A percentile compares a stretch with the other conserved stretches of the same genome.
These are phyloP conservation scores for Rhizophagus prolifer DNA, from an alignment of 192 early-diverging fungal genomes.

Conservation along the genomic window DNA sequence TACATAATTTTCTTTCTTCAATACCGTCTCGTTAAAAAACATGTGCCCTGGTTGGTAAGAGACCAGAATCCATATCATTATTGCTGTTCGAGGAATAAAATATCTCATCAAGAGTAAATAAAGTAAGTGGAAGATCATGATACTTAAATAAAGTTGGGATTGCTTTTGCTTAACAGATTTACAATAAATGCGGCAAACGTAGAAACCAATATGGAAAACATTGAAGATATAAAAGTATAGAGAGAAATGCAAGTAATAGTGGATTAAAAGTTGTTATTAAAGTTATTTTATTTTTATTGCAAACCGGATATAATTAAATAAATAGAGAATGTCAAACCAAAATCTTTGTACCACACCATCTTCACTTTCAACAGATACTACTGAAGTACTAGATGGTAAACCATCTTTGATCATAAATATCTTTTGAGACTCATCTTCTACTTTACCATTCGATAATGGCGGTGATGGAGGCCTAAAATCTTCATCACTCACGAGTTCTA, in stretches of 20 bases:
- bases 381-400: neutral
- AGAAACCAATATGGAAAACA: too few relatives aligned
- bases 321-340: too few relatives aligned
- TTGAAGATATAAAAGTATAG: too few relatives aligned
- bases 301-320: too few relatives aligned
- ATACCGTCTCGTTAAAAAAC: slow-evolving; percentile 65
- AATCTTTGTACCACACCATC: neutral
- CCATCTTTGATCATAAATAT: neutral
- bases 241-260: too few relatives aligned
- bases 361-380: slow-evolving; percentile 3
- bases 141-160: slow-evolving; percentile 54
- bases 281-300: neutral
- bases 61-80: slow-evolving; percentile 58
- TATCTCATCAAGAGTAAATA: slow-evolving; percentile 58
- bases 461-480: neutral
- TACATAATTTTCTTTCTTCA: slow-evolving; percentile 68
- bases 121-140: slow-evolving; percentile 62
- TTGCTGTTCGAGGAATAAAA: slow-evolving; percentile 59
- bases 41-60: slow-evolving; percentile 58
- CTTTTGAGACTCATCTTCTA: neutral
- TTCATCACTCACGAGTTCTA: neutral
- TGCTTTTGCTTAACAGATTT: too few relatives aligned
- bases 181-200: too few relatives aligned
- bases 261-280: too few relatives aligned
- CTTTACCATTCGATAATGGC: neutral